Conservation (phyloP, 2,329 filamentous ascomycete genomes). For the Blastomyces parvus region DNA sequence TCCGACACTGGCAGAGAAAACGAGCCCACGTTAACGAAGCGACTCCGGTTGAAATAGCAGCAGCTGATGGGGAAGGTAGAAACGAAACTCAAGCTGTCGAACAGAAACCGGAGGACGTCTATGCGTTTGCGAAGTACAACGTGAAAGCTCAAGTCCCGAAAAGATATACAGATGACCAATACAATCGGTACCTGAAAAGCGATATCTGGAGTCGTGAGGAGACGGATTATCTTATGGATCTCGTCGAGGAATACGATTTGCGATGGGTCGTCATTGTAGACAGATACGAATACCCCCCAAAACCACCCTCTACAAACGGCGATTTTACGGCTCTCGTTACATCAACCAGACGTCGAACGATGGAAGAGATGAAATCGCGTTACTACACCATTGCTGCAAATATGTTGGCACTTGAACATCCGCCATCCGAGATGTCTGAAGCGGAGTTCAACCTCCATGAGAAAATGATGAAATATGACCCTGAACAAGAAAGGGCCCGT, state of each 20-base stretch:
- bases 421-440: conserved; percentile 76
- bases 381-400: conserved; percentile 82
- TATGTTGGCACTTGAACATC: conserved; percentile 71
- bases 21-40: conserved; percentile 36
- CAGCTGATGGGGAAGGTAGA: conserved; percentile 30
- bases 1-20: conserved; percentile 74
- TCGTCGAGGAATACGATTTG: conserved; percentile 70
- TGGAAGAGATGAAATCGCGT: conserved; percentile 85
- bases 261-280: conserved; percentile 90
- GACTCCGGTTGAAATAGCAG: conserved; percentile 26
- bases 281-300: conserved; percentile 62
- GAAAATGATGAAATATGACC: conserved; percentile 77
- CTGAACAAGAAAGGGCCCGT: conserved; percentile 64
- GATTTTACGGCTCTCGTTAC: conserved; percentile 45
- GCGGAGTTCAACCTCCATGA: conserved; percentile 76
- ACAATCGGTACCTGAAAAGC: conserved; percentile 62
- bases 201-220: conserved; percentile 84
- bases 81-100: conserved; percentile 24
- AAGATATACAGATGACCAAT: conserved; percentile 75
- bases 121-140: conserved; percentile 76
- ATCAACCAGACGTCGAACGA: conserved; percentile 47
- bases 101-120: conserved; percentile 36
- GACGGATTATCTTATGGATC: conserved; percentile 76
- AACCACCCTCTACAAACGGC: conserved; percentile 20
- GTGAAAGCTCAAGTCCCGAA: conserved; percentile 66